Conservation (phyloP, 768 basidiomycete genomes). For the Termitomyces bulborhizus region DNA sequence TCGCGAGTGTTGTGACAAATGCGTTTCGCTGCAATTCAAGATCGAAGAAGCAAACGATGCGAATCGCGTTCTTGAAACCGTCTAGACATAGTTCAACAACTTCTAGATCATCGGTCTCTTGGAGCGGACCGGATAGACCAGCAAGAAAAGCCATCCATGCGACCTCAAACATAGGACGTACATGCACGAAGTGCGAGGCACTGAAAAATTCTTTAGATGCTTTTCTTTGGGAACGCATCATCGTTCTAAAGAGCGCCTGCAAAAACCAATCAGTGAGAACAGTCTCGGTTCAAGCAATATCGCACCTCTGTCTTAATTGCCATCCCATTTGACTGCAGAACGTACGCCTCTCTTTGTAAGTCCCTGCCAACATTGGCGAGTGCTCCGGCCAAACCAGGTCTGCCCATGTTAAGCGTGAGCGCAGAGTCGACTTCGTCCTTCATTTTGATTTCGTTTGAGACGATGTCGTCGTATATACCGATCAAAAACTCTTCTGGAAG, state of each 20-base stretch:
- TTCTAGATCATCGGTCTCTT: slow-evolving; percentile 92
- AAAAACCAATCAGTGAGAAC: not conserved
- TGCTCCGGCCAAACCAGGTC: slow-evolving; percentile 74
- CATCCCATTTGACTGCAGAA: slow-evolving; percentile 94
- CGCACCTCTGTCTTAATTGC: slow-evolving; percentile 90
- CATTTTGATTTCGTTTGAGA: slow-evolving; percentile 93
- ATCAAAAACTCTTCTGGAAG: slow-evolving; percentile 81
- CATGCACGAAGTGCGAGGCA: slow-evolving; percentile 94
- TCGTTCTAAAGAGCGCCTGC: slow-evolving; percentile 85
- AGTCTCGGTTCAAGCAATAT: not conserved
- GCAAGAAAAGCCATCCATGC: slow-evolving; percentile 99
- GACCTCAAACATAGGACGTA: slow-evolving; percentile 98
- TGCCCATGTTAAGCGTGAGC: slow-evolving; percentile 33
- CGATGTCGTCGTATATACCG: slow-evolving; percentile 86
- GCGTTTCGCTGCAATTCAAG: slow-evolving; percentile 97
- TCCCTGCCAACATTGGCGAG: slow-evolving; percentile 90
- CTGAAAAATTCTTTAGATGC: slow-evolving; percentile 87
- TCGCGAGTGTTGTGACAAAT: slow-evolving; percentile 92
- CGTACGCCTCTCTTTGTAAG: slow-evolving; percentile 92
- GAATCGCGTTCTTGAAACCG: slow-evolving; percentile 96
- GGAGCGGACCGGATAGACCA: slow-evolving; percentile 88
- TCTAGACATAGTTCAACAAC: slow-evolving; percentile 89
- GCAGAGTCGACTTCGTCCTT: slow-evolving; percentile 88
- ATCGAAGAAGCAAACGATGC: slow-evolving; percentile 95
- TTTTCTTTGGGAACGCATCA: slow-evolving; percentile 90